These are phyloP conservation scores for Physcia stellaris DNA, from an alignment of 495 filamentous ascomycete species.

Conservation along the genomic window DNA sequence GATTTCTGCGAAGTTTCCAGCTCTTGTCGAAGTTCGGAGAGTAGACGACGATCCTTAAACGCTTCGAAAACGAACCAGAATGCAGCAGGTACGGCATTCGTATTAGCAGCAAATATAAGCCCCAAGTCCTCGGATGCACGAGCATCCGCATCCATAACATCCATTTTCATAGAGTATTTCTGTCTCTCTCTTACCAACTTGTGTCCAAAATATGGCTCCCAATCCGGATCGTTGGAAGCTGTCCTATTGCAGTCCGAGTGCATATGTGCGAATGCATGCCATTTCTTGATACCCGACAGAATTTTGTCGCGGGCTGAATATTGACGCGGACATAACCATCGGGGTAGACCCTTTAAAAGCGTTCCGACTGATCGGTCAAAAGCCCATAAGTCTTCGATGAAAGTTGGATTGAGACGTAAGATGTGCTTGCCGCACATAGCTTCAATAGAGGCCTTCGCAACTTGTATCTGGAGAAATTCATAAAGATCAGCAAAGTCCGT, in stretches of 20 bases:
- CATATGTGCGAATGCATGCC: slow-evolving; percentile 9
- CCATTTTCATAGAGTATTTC: not conserved
- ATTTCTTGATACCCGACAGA: slow-evolving; percentile 2
- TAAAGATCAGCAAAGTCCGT: slow-evolving; percentile 13
- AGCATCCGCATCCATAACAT: not conserved
- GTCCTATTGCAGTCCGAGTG: slow-evolving; percentile 9
- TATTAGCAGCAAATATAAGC: slow-evolving; percentile 1
- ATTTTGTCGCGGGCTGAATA: slow-evolving; percentile 6
- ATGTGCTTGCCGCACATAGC: slow-evolving; percentile 18
- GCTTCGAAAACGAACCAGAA: not conserved
- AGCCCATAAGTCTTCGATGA: slow-evolving; percentile 8
- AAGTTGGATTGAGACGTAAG: slow-evolving; percentile 13
- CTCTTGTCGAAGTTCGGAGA: not conserved
- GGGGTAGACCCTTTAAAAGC: slow-evolving; percentile 4
- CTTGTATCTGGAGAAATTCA: slow-evolving; percentile 13
- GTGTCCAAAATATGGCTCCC: slow-evolving; percentile 1
- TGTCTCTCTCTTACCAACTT: slow-evolving; percentile 4
- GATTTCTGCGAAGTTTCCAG: not conserved
- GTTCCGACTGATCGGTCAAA: not conserved
- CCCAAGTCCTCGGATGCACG: not conserved
- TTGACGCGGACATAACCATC: slow-evolving; percentile 5
- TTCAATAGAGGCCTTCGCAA: slow-evolving; percentile 14
- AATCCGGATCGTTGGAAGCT: slow-evolving; percentile 1
- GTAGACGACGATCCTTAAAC: not conserved
- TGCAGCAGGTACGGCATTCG: not conserved